These are phyloP conservation scores for Hydnum rufescens DNA, from an alignment of 768 basidiomycete genomes.

Conservation along the genomic window DNA sequence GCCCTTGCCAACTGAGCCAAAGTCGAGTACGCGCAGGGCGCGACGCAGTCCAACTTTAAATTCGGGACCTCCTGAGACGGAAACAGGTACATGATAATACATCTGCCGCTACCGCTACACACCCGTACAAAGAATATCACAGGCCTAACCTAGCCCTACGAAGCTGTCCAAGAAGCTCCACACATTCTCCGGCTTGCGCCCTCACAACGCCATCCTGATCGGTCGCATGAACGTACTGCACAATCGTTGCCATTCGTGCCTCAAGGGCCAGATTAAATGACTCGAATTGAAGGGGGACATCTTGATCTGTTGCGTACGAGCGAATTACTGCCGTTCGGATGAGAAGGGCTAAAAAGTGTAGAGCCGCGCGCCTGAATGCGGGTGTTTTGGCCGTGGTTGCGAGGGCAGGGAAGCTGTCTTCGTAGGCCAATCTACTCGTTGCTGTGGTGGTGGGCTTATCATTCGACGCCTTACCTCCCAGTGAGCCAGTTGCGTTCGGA, in stretches of 20 bases:
- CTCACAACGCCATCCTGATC: conserved; percentile 56
- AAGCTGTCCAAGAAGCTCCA: conserved; percentile 20
- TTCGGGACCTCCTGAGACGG: no score
- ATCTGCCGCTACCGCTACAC: no score
- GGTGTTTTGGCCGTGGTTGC: conserved; percentile 36
- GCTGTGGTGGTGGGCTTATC: background rate
- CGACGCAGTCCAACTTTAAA: no score
- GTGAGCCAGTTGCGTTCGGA: background rate
- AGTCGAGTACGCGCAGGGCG: no score
- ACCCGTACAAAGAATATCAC: no score
- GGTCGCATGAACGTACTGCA: conserved; percentile 47
- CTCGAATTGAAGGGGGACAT: no score
- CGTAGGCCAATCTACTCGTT: background rate
- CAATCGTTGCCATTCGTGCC: conserved; percentile 31
- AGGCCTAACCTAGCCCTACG: background rate
- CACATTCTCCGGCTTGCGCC: conserved; percentile 56
- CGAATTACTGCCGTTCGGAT: conserved; percentile 38
- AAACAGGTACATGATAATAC: no score
- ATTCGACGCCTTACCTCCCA: background rate
- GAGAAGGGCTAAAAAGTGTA: conserved; percentile 61
- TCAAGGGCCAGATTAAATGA: conserved; percentile 1
- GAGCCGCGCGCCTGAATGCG: conserved; percentile 60
- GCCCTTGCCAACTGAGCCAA: no score
- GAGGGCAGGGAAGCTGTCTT: background rate
- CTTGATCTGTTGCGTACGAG: conserved; percentile 28